phyloP scores from a whole-genome alignment of 331 rosid species.

The Spiraea crenata region DNA sequence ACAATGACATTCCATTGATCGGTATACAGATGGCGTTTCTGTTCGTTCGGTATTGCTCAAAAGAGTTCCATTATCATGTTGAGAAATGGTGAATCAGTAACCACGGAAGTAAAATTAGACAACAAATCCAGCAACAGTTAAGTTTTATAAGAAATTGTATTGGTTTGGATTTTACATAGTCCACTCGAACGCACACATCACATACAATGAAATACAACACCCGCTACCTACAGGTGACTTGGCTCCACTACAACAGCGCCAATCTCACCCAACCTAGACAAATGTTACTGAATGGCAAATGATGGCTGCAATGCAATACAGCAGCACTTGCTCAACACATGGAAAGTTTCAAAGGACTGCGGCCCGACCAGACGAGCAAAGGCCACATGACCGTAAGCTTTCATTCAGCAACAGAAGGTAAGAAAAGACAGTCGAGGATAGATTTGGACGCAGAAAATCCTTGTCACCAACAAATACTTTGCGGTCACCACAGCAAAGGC shows the following conservation, averaged over 20 bases:
- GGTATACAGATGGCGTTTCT: too few relatives aligned
- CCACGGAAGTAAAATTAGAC: neutral
- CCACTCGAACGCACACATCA: neutral
- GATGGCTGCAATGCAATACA: neutral
- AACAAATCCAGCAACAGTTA: neutral
- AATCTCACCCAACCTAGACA: neutral
- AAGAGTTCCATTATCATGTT: too few relatives aligned
- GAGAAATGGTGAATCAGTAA: too few relatives aligned
- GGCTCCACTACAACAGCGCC: too few relatives aligned
- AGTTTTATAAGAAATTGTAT: neutral
- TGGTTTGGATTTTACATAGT: neutral
- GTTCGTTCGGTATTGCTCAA: too few relatives aligned
- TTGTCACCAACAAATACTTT: conserved; percentile 3
- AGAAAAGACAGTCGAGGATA: neutral
- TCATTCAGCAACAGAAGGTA: neutral
- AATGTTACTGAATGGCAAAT: neutral
- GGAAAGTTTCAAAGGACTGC: neutral
- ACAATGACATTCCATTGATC: too few relatives aligned
- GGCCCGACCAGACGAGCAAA: neutral
- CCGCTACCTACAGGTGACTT: too few relatives aligned
- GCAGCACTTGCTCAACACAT: neutral
- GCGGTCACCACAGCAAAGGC: neutral
- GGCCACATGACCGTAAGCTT: neutral
- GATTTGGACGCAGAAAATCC: neutral
- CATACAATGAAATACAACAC: neutral